These are phyloP conservation scores for Eucalyptus brandiana DNA, from an alignment of 345 rosid species.

Conservation along the genomic window DNA sequence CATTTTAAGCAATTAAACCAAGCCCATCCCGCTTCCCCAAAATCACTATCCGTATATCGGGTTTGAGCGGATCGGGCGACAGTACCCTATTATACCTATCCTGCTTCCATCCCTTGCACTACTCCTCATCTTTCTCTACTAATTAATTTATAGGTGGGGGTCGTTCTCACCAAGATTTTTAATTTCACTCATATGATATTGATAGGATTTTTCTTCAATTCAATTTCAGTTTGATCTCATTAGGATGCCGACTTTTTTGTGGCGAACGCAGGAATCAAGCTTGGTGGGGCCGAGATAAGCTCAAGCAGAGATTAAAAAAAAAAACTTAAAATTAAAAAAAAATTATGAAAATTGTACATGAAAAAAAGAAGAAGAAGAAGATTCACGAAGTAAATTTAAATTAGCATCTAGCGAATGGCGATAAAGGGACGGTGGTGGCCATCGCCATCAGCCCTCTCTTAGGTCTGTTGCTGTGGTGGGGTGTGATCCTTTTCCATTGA, in stretches of 20 bases:
- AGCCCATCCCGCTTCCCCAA: not conserved
- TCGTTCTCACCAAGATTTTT: not conserved
- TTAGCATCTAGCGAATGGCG: not conserved
- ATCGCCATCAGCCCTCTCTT: not conserved
- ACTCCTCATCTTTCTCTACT: not conserved
- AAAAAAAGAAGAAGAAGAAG: not conserved
- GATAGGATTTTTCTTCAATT: not conserved
- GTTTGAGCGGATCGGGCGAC: not conserved
- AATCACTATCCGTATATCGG: not conserved
- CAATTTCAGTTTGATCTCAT: not conserved
- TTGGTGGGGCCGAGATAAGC: not conserved
- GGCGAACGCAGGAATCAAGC: not conserved
- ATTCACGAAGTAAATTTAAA: not conserved
- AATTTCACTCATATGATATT: not conserved
- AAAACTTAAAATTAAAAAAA: not conserved
- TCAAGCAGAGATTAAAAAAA: not conserved
- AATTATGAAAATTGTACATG: not conserved
- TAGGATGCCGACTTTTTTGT: not conserved
- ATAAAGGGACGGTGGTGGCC: not conserved
- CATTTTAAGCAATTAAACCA: not conserved
- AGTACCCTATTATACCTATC: not conserved
- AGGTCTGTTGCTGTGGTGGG: not conserved
- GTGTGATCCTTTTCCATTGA: not conserved
- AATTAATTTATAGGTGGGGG: not conserved
- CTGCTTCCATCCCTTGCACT: not conserved